A percentile compares a stretch with the other conserved stretches of the same genome.
Conservation (phyloP, 83 land plant species). For the Diphasiastrum complanatum region DNA sequence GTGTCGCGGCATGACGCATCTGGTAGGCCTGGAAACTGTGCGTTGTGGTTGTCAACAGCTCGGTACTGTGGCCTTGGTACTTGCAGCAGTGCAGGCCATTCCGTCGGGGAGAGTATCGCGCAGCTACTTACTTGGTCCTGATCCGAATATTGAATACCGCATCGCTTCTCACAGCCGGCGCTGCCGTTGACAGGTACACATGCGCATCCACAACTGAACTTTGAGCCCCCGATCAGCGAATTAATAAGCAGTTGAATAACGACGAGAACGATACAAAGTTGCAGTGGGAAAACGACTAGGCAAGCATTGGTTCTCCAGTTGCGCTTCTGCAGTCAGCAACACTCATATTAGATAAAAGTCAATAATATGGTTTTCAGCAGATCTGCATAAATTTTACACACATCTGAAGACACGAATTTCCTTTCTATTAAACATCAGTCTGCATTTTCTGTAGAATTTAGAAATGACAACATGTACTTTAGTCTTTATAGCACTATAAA, state of each 20-base stretch:
- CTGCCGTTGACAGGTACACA: constrained; percentile 8
- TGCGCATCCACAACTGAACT: constrained; percentile 27
- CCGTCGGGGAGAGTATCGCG: constrained; percentile 19
- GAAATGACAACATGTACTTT: too few relatives aligned
- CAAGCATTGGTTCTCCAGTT: constrained; percentile 32
- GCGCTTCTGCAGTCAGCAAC: constrained; percentile 26
- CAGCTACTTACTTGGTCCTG: constrained; percentile 17
- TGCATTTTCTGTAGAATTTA: too few relatives aligned
- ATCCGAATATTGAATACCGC: constrained; percentile 27
- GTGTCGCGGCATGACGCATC: constrained; percentile 8
- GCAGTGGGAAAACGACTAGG: constrained; percentile 19
- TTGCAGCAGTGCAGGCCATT: constrained; percentile 33
- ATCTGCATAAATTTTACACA: not conserved
- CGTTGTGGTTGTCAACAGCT: constrained; percentile 6
- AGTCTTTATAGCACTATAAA: too few relatives aligned
- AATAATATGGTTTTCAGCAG: not conserved
- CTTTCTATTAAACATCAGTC: too few relatives aligned
- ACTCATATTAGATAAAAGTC: not conserved
- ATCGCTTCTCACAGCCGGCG: constrained; percentile 8
- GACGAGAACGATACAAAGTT: constrained; percentile 25
- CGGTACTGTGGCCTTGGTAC: constrained; percentile 19
- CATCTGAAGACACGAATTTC: not conserved
- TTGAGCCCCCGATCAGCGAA: constrained; percentile 2
- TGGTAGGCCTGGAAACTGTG: constrained; percentile 7
- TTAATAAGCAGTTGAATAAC: constrained; percentile 22